Conservation (phyloP, 2,329 filamentous ascomycete genomes). For the Claviceps sp. region DNA sequence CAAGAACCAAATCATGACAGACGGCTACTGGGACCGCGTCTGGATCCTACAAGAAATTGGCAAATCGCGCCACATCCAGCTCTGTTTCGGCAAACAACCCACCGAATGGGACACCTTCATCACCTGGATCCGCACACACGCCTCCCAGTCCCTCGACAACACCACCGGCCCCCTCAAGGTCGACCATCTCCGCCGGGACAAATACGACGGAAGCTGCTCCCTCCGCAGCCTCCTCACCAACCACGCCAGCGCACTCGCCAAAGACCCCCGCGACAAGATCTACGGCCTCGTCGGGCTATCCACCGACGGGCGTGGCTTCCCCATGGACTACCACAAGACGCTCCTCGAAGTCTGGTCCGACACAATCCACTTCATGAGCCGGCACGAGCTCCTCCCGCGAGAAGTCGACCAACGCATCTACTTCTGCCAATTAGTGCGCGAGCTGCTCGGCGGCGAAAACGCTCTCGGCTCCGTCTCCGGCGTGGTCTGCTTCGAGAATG, state of each 20-base stretch:
- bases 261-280: slow-evolving; percentile 14
- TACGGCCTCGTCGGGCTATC: slow-evolving; percentile 14
- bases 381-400: slow-evolving; percentile 3
- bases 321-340: slow-evolving; percentile 13
- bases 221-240: slow-evolving; percentile 5
- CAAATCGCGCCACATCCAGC: slow-evolving; percentile 6
- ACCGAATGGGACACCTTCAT: slow-evolving; percentile 6
- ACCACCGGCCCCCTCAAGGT: slow-evolving; percentile 5
- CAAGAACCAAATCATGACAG: slow-evolving; percentile 2
- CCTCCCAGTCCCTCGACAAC: not conserved
- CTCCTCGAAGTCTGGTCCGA: slow-evolving; percentile 14
- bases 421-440: slow-evolving; percentile 4
- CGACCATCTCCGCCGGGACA: slow-evolving; percentile 5
- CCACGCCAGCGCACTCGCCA: slow-evolving; percentile 5
- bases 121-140: slow-evolving; percentile 5
- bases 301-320: slow-evolving; percentile 8
- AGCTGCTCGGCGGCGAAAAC: slow-evolving; percentile 5
- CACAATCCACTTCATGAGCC: slow-evolving; percentile 9
- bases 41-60: slow-evolving; percentile 11
- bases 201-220: slow-evolving; percentile 7
- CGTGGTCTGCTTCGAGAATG: slow-evolving; percentile 4
- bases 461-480: slow-evolving; percentile 4
- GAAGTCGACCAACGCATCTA: slow-evolving; percentile 1
- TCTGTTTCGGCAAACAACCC: slow-evolving; percentile 5
- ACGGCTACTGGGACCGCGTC: slow-evolving; percentile 8